These are phyloP conservation scores for Boletus reticulatus DNA, from an alignment of 768 basidiomycete species.

Conservation along the genomic window DNA sequence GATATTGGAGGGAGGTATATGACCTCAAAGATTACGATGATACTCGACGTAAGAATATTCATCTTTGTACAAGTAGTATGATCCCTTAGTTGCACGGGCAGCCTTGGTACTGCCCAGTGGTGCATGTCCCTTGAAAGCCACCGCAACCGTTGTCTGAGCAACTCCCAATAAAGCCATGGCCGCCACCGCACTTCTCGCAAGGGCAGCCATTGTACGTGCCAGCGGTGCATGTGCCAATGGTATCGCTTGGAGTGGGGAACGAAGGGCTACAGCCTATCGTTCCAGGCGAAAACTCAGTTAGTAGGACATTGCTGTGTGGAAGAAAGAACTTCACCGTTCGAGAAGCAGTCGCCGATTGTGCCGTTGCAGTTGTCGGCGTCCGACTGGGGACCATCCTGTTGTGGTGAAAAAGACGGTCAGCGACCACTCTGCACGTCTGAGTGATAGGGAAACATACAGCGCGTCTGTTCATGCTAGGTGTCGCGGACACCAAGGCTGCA, in stretches of 20 bases:
- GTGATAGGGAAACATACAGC: neutral
- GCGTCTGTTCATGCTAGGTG: neutral
- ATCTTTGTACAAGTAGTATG: too few species aligned
- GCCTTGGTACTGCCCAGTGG: neutral
- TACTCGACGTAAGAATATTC: too few species aligned
- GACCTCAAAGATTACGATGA: too few species aligned
- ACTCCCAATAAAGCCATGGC: neutral
- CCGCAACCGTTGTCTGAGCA: neutral
- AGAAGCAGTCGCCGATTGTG: too few species aligned
- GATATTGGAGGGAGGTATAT: too few species aligned
- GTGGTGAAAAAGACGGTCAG: neutral
- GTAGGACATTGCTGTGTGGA: too few species aligned
- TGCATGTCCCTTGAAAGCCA: neutral
- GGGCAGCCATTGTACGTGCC: neutral
- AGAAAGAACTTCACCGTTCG: neutral
- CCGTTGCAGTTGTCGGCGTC: neutral
- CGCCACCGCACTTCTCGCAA: conserved; percentile 1
- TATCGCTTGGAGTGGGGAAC: neutral
- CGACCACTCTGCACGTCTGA: too few species aligned
- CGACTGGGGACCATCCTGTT: neutral
- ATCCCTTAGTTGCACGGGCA: neutral
- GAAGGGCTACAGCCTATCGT: too few species aligned
- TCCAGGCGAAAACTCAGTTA: too few species aligned
- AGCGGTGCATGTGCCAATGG: neutral
- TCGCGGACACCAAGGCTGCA: neutral